A percentile compares a stretch with the other conserved stretches of the same genome.
phyloP scores from a whole-genome alignment of 441 rosid species.

The Pelargonium exstipulatum region DNA sequence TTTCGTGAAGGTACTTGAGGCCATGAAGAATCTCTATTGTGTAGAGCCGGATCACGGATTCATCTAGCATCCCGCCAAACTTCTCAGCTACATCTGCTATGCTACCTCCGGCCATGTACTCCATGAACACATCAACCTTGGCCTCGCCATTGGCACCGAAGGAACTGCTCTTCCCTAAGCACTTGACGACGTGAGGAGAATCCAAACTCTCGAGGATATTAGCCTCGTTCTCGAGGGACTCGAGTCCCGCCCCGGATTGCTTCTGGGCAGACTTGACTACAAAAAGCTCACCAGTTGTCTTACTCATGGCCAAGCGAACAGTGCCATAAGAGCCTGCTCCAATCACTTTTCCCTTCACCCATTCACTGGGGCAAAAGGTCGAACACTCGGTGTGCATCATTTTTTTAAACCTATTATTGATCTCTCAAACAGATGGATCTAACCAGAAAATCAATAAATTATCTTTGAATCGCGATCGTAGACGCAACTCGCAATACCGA shows the following conservation, averaged over 20 bases:
- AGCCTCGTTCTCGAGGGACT: slow-evolving; percentile 29
- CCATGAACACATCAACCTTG: slow-evolving; percentile 29
- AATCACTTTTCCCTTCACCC: slow-evolving; percentile 33
- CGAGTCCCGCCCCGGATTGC: slow-evolving; percentile 12
- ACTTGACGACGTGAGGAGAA: slow-evolving; percentile 29
- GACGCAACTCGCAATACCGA: too few relatives aligned
- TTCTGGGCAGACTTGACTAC: slow-evolving; percentile 28
- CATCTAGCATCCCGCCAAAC: slow-evolving; percentile 32
- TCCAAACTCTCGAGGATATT: slow-evolving; percentile 27
- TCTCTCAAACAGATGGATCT: background rate
- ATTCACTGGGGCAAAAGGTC: slow-evolving; percentile 16
- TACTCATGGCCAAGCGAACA: slow-evolving; percentile 36
- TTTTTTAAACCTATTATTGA: background rate
- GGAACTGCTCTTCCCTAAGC: slow-evolving; percentile 23
- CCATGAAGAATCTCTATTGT: slow-evolving; percentile 30
- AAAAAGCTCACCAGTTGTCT: slow-evolving; percentile 29
- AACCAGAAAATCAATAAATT: background rate
- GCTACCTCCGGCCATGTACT: slow-evolving; percentile 37
- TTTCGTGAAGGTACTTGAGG: slow-evolving; percentile 27
- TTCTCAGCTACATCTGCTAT: slow-evolving; percentile 24
- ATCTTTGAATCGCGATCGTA: background rate
- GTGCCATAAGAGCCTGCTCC: slow-evolving; percentile 37
- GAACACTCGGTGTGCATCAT: slow-evolving; percentile 3
- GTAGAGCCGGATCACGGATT: slow-evolving; percentile 24
- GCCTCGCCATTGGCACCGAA: slow-evolving; percentile 11